Conservation (phyloP, 2,329 filamentous ascomycete species). For the Hypomyces rosellus region DNA sequence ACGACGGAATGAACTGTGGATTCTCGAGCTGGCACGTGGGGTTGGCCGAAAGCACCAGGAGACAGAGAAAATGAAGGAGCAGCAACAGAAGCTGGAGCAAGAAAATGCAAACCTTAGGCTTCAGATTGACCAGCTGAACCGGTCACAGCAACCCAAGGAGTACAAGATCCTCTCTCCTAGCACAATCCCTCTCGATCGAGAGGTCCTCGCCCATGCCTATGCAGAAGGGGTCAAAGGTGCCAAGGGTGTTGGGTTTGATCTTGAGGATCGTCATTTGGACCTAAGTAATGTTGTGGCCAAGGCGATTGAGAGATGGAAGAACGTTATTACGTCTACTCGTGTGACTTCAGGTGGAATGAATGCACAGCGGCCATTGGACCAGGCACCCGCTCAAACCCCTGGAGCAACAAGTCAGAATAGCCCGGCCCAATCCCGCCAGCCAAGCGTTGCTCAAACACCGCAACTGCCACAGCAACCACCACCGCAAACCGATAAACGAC, state of each 20-base stretch:
- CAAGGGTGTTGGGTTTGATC: constrained; percentile 37
- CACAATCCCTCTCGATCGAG: constrained; percentile 46
- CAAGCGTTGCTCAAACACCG: constrained; percentile 16
- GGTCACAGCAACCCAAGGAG: constrained; percentile 54
- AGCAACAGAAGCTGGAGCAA: constrained; percentile 47
- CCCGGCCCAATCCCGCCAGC: constrained; percentile 18
- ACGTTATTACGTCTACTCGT: constrained; percentile 48
- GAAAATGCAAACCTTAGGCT: constrained; percentile 50
- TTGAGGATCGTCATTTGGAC: constrained; percentile 48
- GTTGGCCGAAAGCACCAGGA: constrained; percentile 53
- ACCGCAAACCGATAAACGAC: constrained; percentile 20
- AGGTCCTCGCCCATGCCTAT: constrained; percentile 40
- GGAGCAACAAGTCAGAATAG: constrained; percentile 17
- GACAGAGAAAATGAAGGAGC: constrained; percentile 43
- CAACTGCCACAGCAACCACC: not conserved
- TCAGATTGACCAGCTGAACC: constrained; percentile 54
- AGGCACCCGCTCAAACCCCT: constrained; percentile 18
- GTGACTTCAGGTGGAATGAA: constrained; percentile 38
- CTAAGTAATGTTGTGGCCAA: constrained; percentile 44
- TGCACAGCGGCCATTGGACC: constrained; percentile 44
- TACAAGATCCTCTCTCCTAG: constrained; percentile 47
- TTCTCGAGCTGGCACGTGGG: constrained; percentile 54
- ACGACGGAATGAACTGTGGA: constrained; percentile 54
- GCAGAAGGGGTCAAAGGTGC: constrained; percentile 38
- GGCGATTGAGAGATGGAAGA: constrained; percentile 58